A percentile compares a stretch with the other conserved stretches of the same genome.
Conservation (phyloP, 768 basidiomycete species). For the Hypholoma sublateritium region DNA sequence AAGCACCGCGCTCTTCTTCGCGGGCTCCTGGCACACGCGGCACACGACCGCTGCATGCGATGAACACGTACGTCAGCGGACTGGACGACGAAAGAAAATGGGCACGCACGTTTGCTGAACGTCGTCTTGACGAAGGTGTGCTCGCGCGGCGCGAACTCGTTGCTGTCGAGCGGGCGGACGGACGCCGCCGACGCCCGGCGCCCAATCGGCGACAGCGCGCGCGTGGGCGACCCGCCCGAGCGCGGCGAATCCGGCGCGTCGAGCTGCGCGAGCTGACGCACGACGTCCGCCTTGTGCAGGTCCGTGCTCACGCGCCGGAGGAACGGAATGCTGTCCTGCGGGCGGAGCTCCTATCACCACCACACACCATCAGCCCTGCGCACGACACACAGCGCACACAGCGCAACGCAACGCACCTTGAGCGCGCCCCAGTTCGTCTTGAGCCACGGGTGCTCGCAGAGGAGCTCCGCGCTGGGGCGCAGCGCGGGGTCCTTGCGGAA, state of each 20-base stretch:
- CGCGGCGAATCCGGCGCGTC: conserved; percentile 44
- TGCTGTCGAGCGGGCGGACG: conserved; percentile 36
- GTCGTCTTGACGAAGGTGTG: conserved; percentile 92
- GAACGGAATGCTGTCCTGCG: conserved; percentile 95
- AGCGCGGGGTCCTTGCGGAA: conserved; percentile 84
- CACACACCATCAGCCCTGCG: neutral
- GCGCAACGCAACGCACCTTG: conserved; percentile 51
- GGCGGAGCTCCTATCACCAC: conserved; percentile 65
- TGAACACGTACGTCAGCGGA: conserved; percentile 10
- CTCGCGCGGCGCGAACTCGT: conserved; percentile 61
- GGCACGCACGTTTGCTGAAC: conserved; percentile 81
- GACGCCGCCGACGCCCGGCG: conserved; percentile 41
- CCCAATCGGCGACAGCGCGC: conserved; percentile 36
- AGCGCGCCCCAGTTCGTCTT: conserved; percentile 76
- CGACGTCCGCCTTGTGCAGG: conserved; percentile 68
- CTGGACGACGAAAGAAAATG: neutral
- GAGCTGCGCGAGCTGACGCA: conserved; percentile 50
- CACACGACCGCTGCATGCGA: conserved; percentile 71
- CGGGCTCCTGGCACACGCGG: conserved; percentile 74
- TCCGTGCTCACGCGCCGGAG: conserved; percentile 89
- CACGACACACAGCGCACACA: neutral
- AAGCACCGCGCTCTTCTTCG: conserved; percentile 85
- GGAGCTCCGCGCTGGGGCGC: conserved; percentile 80
- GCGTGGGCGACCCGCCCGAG: conserved; percentile 30
- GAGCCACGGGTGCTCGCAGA: conserved; percentile 93